Evolutionary conservation across 2,329 filamentous ascomycete species (phyloP), one percentile per base, ranked within the genome.

Genomic region (Ophiosphaerella korrae): DNA sequence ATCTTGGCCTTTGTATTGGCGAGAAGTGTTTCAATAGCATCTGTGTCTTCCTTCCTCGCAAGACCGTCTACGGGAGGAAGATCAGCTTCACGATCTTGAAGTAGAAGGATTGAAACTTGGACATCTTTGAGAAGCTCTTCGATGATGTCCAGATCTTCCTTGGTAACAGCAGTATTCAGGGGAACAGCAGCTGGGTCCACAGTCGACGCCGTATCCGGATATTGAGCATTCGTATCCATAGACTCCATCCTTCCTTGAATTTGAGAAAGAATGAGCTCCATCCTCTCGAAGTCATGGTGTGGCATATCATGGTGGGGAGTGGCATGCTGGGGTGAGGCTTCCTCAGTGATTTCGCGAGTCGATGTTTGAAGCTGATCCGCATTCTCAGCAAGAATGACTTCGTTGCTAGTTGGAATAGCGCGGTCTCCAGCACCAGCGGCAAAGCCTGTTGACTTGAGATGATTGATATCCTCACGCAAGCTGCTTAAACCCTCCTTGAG

Each of bases 11-110:
- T 97, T 29, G 92, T 92, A 70, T 96, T 96, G 36, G 88, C 86
- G 11, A 97, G 81, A 42, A 97, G 86, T 0, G 89, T 95, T 73
- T 97, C 93, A 51, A 97, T 92, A 9, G 91, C 91, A 54, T 93
- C 86, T 0, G 92, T 90, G 62, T 97, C 92, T 59, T 96, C 91
- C 68, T 90, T 90, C 29, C 81, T 85, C 5, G 88, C 86, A 2
- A 80, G 71, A 33, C 86, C 84, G 41, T 82, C 79, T 12, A 75
- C 42, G 1, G 48, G 48, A 7, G 63, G 55, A 5, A 62, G 31
- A 11, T 57, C 29, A 2, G 50, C 48, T 18, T 70, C 67, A 2
- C 66, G 65, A 24, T 71, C 67, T 42, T 71, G 69, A 26, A 71
- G 39, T 1, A 60, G 41, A 5, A 69, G 44, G 2, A 89, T 78